Evolutionary conservation across 2,329 filamentous ascomycete genomes (phyloP).

Genomic region (Herpotrichia juniperi): DNA sequence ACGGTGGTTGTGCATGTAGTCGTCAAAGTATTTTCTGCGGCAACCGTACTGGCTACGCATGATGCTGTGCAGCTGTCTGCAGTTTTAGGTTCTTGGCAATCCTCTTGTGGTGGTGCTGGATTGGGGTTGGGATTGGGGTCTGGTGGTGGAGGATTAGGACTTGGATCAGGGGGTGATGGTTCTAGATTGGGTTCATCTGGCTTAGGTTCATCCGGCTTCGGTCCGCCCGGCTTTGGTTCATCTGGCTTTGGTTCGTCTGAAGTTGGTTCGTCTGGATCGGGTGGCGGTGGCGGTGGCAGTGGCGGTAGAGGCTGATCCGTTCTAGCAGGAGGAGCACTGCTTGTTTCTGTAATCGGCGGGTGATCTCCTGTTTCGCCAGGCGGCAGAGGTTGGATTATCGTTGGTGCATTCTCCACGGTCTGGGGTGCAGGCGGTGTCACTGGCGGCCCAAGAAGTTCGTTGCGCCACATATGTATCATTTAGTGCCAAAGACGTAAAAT

Average conservation of each 20-base stretch:
- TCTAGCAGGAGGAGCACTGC: neutral
- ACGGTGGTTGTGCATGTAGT: conserved; percentile 8
- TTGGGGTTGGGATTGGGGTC: neutral
- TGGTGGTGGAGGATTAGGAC: too few species aligned
- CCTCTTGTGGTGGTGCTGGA: neutral
- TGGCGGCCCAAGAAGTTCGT: neutral
- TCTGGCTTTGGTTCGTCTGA: neutral
- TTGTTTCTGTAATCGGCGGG: neutral
- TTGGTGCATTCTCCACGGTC: neutral
- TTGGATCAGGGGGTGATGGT: too few species aligned
- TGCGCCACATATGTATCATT: neutral
- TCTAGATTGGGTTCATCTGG: too few species aligned
- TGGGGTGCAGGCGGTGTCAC: neutral
- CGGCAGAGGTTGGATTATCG: neutral
- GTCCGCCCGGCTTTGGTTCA: neutral
- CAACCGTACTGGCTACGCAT: conserved; percentile 6
- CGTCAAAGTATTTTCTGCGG: conserved; percentile 3
- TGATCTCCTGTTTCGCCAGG: neutral
- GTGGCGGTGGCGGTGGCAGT: neutral
- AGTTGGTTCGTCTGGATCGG: neutral
- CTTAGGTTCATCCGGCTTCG: too few species aligned
- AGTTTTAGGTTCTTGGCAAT: conserved; percentile 7
- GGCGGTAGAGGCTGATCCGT: neutral
- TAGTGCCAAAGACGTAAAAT: neutral
- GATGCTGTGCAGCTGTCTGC: conserved; percentile 10